Conservation (phyloP, 176 grass and related monocot species). For the Phoenix roebelenii region DNA sequence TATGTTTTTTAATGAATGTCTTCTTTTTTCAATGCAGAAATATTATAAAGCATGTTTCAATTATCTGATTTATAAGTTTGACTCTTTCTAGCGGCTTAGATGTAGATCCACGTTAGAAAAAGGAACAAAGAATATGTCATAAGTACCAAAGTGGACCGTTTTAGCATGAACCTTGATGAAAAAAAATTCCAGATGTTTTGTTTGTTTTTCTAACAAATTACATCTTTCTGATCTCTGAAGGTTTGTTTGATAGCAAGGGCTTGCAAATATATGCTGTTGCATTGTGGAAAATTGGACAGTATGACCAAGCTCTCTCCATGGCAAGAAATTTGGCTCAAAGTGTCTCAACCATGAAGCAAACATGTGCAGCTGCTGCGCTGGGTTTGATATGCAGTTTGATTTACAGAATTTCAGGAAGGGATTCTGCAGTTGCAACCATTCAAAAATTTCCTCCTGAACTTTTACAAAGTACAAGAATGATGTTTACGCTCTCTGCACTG, state of each 20-base stretch:
- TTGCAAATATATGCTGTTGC: constrained; percentile 87
- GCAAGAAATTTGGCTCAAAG: constrained; percentile 60
- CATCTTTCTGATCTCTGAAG: constrained; percentile 35
- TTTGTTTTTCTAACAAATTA: not conserved
- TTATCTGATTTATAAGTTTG: no score
- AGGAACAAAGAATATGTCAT: no score
- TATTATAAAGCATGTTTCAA: no score
- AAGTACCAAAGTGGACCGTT: no score
- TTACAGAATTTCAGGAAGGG: constrained; percentile 63
- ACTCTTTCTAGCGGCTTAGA: no score
- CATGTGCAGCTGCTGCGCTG: constrained; percentile 41
- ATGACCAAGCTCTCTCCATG: constrained; percentile 50
- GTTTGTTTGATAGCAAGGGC: constrained; percentile 50
- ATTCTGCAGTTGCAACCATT: constrained; percentile 53
- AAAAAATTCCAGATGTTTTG: no score
- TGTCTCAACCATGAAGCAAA: constrained; percentile 47
- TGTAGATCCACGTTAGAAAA: no score
- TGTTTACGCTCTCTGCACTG: constrained; percentile 64
- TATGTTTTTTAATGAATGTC: no score
- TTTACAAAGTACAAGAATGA: constrained; percentile 49
- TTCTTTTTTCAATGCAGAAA: no score
- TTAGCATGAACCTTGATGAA: no score
- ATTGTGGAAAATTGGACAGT: constrained; percentile 73
- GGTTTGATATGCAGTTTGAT: constrained; percentile 78
- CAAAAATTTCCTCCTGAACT: constrained; percentile 61